Conservation (phyloP, 2,329 filamentous ascomycete genomes). For the Lasiodiplodia hormozganensis region DNA sequence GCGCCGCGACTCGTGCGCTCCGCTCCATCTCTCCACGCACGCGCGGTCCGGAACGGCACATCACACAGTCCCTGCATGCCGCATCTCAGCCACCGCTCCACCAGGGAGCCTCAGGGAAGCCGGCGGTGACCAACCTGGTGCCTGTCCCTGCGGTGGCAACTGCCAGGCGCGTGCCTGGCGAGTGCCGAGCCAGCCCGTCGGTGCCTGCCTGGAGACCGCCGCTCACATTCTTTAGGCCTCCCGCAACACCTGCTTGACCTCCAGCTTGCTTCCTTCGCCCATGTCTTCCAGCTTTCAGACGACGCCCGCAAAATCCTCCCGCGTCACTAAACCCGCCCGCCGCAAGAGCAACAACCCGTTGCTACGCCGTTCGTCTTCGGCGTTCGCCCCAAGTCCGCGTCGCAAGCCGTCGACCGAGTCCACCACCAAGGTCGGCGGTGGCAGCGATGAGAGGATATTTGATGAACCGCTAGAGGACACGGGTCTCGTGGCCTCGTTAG, state of each 20-base stretch:
- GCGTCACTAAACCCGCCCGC: conserved; percentile 30
- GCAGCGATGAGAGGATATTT: conserved; percentile 41
- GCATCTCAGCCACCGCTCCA: conserved; percentile 15
- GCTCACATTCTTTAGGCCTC: conserved; percentile 5
- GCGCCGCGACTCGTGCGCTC: conserved; percentile 16
- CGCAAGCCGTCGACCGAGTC: conserved; percentile 41
- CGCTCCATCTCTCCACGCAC: conserved; percentile 12
- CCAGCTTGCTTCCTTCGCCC: background rate
- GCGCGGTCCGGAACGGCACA: conserved; percentile 17
- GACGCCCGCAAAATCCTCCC: conserved; percentile 32
- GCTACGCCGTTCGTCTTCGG: conserved; percentile 42
- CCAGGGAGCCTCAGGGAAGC: background rate
- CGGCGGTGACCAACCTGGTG: background rate
- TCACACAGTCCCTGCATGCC: conserved; percentile 24
- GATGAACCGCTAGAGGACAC: conserved; percentile 64
- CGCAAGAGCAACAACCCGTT: conserved; percentile 32
- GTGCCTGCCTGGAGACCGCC: background rate
- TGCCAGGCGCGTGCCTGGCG: background rate
- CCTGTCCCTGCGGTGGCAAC: conserved; percentile 2
- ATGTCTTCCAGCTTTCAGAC: conserved; percentile 31
- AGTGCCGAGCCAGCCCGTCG: conserved; percentile 1
- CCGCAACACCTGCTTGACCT: conserved; percentile 1
- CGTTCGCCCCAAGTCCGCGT: conserved; percentile 45
- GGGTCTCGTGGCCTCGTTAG: conserved; percentile 63
- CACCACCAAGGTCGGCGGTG: conserved; percentile 29